Percentiles rank a stretch among this genome's conserved stretches.
phyloP scores from a whole-genome alignment of 305 asterid genomes.

The Fraxinus xanthoxyloides region DNA sequence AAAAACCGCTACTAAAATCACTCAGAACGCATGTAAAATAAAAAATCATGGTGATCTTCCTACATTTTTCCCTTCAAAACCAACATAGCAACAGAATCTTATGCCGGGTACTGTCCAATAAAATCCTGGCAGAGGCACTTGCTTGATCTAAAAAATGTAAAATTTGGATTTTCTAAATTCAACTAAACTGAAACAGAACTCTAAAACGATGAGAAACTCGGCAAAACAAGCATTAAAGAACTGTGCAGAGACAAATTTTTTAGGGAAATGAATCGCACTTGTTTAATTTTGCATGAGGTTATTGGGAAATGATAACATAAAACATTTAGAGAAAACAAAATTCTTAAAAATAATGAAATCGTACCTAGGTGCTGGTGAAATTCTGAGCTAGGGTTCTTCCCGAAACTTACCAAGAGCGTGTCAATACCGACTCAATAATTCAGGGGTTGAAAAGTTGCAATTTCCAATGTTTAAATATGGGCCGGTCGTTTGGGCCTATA shows the following conservation, averaged over 20 bases:
- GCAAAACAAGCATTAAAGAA: background rate
- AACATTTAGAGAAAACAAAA: background rate
- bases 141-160: background rate
- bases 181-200: background rate
- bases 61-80: background rate
- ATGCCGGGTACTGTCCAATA: background rate
- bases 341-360: background rate
- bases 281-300: background rate
- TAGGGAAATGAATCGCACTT: background rate
- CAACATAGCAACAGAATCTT: background rate
- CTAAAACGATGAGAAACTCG: background rate
- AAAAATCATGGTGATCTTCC: background rate
- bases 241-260: background rate
- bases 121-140: background rate
- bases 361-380: slow-evolving; percentile 9
- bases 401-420: slow-evolving; percentile 1
- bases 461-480: background rate
- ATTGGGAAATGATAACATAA: background rate
- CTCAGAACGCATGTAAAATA: no score
- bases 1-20: no score
- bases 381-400: slow-evolving; percentile 33
- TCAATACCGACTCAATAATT: no score
- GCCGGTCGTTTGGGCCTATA: background rate
- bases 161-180: background rate
- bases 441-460: slow-evolving; percentile 18